Evolutionary conservation across 768 basidiomycete species (phyloP).

Genomic region (Pleurotus cornucopiae): DNA sequence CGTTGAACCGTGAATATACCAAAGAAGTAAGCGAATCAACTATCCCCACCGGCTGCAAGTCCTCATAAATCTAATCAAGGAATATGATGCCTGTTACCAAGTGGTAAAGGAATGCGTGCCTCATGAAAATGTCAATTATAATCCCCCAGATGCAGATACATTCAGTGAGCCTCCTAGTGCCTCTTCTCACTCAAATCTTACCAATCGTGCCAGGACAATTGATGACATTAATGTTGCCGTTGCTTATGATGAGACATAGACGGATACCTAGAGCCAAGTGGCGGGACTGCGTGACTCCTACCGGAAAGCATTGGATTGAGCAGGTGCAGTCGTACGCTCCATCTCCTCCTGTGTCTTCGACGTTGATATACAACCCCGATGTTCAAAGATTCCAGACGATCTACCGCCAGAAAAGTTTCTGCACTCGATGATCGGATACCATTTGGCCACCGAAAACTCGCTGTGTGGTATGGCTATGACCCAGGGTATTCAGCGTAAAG

Average conservation of each 20-base stretch:
- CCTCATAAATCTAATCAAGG: conserved; percentile 34
- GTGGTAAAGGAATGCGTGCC: conserved; percentile 59
- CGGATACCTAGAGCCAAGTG: conserved; percentile 74
- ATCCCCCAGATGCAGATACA: conserved; percentile 55
- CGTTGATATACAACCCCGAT: background rate
- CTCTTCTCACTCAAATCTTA: background rate
- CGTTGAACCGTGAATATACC: conserved; percentile 69
- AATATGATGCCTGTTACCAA: conserved; percentile 66
- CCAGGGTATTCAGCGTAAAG: conserved; percentile 69
- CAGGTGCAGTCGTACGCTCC: conserved; percentile 38
- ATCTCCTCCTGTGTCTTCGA: too few relatives aligned
- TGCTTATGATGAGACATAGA: conserved; percentile 84
- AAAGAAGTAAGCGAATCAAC: conserved; percentile 42
- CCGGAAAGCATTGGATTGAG: conserved; percentile 81
- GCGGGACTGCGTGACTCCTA: conserved; percentile 55
- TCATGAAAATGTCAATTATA: conserved; percentile 48
- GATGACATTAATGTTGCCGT: conserved; percentile 70
- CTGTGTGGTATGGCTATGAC: conserved; percentile 85
- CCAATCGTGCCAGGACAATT: conserved; percentile 46
- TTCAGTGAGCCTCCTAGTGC: conserved; percentile 48
- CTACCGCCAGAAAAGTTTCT: conserved; percentile 62
- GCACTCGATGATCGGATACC: conserved; percentile 78
- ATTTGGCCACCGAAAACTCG: conserved; percentile 62
- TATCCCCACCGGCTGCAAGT: conserved; percentile 7
- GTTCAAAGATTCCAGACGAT: conserved; percentile 45